Conservation (phyloP, 768 basidiomycete genomes). For the Psilocybe tampanensis region DNA sequence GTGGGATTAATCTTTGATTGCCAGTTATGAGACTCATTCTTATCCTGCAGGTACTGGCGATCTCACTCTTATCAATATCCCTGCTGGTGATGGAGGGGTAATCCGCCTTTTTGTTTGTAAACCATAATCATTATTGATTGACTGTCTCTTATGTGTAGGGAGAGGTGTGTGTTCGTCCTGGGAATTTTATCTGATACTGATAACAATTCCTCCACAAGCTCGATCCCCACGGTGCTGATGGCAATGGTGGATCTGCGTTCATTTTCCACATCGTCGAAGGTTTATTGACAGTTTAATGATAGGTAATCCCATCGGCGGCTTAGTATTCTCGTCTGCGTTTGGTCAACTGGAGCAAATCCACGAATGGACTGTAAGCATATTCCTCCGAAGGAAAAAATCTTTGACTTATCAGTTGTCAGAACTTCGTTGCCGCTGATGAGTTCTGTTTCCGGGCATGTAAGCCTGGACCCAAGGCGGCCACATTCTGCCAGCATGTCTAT, state of each 20-base stretch:
- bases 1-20: slow-evolving; percentile 29
- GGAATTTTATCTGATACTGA: background rate
- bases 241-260: slow-evolving; percentile 39
- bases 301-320: slow-evolving; percentile 64
- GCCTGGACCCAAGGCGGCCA: slow-evolving; percentile 48
- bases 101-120: slow-evolving; percentile 9
- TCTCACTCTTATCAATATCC: slow-evolving; percentile 66
- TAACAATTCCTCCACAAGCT: slow-evolving; percentile 35
- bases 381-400: background rate
- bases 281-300: slow-evolving; percentile 2
- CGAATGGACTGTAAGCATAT: slow-evolving; percentile 67
- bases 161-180: slow-evolving; percentile 9
- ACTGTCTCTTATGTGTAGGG: slow-evolving; percentile 6
- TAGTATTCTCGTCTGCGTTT: slow-evolving; percentile 77
- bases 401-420: slow-evolving; percentile 34
- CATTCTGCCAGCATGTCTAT: slow-evolving; percentile 63
- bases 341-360: slow-evolving; percentile 57
- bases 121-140: background rate
- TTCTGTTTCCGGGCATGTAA: slow-evolving; percentile 80
- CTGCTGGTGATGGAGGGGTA: slow-evolving; percentile 58
- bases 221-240: slow-evolving; percentile 70
- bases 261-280: slow-evolving; percentile 3
- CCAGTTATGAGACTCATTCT: background rate
- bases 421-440: slow-evolving; percentile 57
- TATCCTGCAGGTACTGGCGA: slow-evolving; percentile 56